Base-by-base conservation (phyloP, 2,329 filamentous ascomycete species). In the Fusarium nelsonii region DNA sequence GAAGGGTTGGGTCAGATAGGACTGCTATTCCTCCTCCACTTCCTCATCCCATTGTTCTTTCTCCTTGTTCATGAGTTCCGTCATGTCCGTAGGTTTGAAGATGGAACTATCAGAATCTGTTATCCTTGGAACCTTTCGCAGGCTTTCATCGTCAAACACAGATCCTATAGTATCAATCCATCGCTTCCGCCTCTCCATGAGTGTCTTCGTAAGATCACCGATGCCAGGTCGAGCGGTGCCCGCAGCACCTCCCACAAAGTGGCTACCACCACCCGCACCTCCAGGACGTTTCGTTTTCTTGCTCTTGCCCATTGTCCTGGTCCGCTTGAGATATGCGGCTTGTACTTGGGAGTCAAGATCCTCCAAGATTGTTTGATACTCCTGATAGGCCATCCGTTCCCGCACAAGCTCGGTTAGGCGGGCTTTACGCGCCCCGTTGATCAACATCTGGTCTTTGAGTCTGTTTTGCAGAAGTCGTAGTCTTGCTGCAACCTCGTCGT, bases 271-370 rank as follows among this genome's bases (percentile, higher is more conserved):
- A 26, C 91, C 90, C 3, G 91, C 90, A 54, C 91, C 92, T 44
- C 92, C 92, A 3, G 89, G 90, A 6, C 91, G 84, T 77, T 97
- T 95, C 59, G 94, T 91, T 82, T 97, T 97, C 80, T 97, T 97
- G 79, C 90, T 93, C 83, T 98, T 97, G 78, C 94, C 93, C 81
- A 98, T 91, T 1, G 93, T 97, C 46, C 96, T 90, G 30, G 95
- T 98, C 26, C 96, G 92, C 82, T 99, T 99, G 44, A 97, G 89
- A 76, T 98, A 99, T 5, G 96, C 95, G 52, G 93, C 91, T 76
- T 98, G 94, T 41, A 98, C 94, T 78, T 98, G 96, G 41, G 90
- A 90, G 83, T 99, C 96, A 23, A 99, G 89, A 78, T 99, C 96
- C 77, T 99, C 96, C 51, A 97, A 91, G 73, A 99, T 99, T 58